These are phyloP conservation scores for Jacaranda mimosifolia DNA, from an alignment of 257 asterid species.

Conservation along the genomic window DNA sequence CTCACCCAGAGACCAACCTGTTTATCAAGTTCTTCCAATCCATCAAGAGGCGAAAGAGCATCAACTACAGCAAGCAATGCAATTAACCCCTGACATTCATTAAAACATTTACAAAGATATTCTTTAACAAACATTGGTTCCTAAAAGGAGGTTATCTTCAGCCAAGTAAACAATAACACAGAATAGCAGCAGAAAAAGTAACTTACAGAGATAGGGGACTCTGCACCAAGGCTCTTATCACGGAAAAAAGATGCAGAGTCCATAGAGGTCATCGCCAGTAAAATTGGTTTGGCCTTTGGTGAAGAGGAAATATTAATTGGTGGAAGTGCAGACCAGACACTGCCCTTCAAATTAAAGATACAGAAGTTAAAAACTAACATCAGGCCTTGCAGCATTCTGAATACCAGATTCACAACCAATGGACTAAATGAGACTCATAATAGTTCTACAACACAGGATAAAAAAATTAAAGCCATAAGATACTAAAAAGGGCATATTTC, in stretches of 20 bases:
- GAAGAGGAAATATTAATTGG: constrained; percentile 65
- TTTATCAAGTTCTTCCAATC: constrained; percentile 68
- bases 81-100: constrained; percentile 73
- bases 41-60: constrained; percentile 77
- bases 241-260: constrained; percentile 97
- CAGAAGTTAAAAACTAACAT: constrained; percentile 47
- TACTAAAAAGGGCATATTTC: not conserved
- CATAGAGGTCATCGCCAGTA: constrained; percentile 85
- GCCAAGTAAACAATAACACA: constrained; percentile 22
- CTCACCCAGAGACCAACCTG: constrained; percentile 62
- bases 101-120: constrained; percentile 23
- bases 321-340: constrained; percentile 99
- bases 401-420: constrained; percentile 25
- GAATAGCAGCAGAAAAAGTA: constrained; percentile 27
- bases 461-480: not conserved
- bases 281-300: constrained; percentile 63
- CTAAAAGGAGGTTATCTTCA: constrained; percentile 13
- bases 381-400: constrained; percentile 32
- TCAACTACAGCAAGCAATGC: constrained; percentile 95
- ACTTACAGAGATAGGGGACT: constrained; percentile 96
- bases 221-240: constrained; percentile 92
- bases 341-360: constrained; percentile 83
- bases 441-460: constrained; percentile 15
- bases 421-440: constrained; percentile 22
- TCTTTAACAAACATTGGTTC: constrained; percentile 14